Conservation (phyloP, 164 flowering plant species). For the Paratinospora sagittata region DNA sequence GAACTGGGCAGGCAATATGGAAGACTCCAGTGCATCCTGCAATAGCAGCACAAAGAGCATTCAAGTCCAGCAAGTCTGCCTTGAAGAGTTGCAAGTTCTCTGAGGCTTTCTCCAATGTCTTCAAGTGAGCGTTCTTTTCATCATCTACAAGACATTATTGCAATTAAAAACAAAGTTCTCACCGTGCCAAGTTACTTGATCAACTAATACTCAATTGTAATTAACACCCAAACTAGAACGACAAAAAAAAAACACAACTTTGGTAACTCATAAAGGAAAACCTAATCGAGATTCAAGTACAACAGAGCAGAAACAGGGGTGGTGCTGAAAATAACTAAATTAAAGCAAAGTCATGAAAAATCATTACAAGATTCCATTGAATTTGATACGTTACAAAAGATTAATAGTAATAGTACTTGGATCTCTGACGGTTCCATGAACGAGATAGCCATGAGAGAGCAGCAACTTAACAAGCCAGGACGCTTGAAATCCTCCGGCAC, state of each 20-base stretch:
- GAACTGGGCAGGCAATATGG: conserved; percentile 47
- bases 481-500: neutral
- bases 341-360: too few relatives aligned
- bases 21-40: conserved; percentile 54
- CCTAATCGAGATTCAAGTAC: too few relatives aligned
- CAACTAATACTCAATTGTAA: too few relatives aligned
- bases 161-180: too few relatives aligned
- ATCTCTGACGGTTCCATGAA: neutral
- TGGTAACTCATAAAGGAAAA: too few relatives aligned
- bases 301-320: too few relatives aligned
- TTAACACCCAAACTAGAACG: conserved; percentile 28
- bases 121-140: conserved; percentile 42
- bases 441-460: neutral
- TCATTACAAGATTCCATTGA: too few relatives aligned
- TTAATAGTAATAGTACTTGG: neutral
- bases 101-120: conserved; percentile 34
- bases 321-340: too few relatives aligned
- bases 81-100: conserved; percentile 45
- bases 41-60: conserved; percentile 36
- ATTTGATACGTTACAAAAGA: neutral
- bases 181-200: too few relatives aligned
- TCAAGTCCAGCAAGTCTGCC: conserved; percentile 45
- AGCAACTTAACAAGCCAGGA: neutral
- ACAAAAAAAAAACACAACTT: too few relatives aligned
- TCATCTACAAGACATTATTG: conserved; percentile 21